A percentile compares a stretch with the other conserved stretches of the same genome.
Conservation (phyloP, 306 rosid species). For the Pterocarpus macrocarpus region DNA sequence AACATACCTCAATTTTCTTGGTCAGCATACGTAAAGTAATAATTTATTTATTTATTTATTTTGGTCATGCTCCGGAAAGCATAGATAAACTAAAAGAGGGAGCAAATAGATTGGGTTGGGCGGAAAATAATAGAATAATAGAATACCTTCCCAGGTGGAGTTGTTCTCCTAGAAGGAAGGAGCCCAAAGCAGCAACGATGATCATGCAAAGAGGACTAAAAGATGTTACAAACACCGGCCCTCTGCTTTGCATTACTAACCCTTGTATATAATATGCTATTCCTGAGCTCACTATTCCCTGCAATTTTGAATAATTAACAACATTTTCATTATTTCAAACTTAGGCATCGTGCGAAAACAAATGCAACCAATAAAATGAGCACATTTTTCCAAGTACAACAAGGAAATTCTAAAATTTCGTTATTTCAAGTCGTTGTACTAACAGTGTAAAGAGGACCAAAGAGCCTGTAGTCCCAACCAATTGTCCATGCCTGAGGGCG, state of each 20-base stretch:
- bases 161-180: constrained; percentile 67
- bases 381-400: no score
- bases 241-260: constrained; percentile 69
- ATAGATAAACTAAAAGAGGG: not conserved
- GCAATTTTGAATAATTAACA: not conserved
- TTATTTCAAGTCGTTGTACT: not conserved
- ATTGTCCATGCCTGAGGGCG: constrained; percentile 64
- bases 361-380: no score
- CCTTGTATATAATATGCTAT: constrained; percentile 76
- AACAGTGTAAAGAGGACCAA: constrained; percentile 73
- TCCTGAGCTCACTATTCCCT: constrained; percentile 75
- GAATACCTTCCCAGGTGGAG: constrained; percentile 73
- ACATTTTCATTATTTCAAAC: not conserved
- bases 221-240: constrained; percentile 81
- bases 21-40: no score
- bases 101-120: not conserved
- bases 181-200: constrained; percentile 61
- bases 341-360: no score
- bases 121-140: not conserved
- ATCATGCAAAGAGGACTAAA: constrained; percentile 83
- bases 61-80: no score
- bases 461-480: constrained; percentile 66
- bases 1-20: no score
- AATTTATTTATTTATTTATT: not conserved
- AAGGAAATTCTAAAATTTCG: no score